Evolutionary conservation across 2,329 filamentous ascomycete species (phyloP), one percentile per base, ranked within the genome.

Genomic region (Albophoma yamanashiensis): DNA sequence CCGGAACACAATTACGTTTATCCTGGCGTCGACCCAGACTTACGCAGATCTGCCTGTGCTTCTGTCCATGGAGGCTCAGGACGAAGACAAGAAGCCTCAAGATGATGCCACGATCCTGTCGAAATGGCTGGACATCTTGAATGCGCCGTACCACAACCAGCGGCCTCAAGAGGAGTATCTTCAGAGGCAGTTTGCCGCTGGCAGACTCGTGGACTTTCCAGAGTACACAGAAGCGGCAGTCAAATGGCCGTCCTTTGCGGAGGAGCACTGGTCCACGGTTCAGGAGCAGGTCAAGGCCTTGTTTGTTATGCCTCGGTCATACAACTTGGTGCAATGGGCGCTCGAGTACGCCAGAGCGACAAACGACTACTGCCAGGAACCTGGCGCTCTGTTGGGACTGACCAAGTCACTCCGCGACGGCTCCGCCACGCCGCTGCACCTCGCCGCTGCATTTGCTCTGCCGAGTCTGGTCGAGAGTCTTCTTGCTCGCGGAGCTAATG

Each of bases 321-420:
- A 65, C 55, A 71, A 68, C 60, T 73, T 75, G 39, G 67, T 70
- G 12, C 73, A 75, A 25, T 76, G 74, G 73, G 64, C 66, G 3
- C 60, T 76, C 25, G 72, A 75, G 53, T 74, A 72, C 60, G 69
- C 67, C 1, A 65, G 69, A 25, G 64, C 67, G 0, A 65, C 68
- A 6, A 66, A 70, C 12, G 31, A 58, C 7, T 38, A 65, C 12
- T 66, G 67, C 2, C 43, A 67, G 0, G 66, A 67, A 0, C 61
- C 64, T 27, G 63, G 64, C n/a, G 61, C 62, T 12, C 61, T 70
- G 4, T 52, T 71, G 11, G 66, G 68, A 25, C 65, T 75, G 4
- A 72, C 71, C 34, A 65, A 71, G 43, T 62, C 64, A 1, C 56
- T 74, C 3, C 69, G 69, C 52, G 63, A 68, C 12, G 66, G 67